phyloP scores from a whole-genome alignment of 306 rosid species.

The Carpinus fangiana region DNA sequence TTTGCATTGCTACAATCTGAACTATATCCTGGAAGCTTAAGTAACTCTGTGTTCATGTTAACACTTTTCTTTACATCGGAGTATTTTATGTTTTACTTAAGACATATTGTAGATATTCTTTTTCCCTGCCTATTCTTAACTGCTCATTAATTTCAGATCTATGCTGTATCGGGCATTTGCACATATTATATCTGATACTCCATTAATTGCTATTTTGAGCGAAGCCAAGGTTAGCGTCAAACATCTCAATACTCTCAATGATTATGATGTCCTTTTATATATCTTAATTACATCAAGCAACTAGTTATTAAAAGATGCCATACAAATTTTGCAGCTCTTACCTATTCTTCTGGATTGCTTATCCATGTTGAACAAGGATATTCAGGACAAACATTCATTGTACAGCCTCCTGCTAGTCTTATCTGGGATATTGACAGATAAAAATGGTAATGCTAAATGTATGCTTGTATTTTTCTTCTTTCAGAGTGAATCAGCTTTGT shows the following conservation, averaged over 20 bases:
- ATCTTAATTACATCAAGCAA: slow-evolving; percentile 24
- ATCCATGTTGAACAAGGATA: slow-evolving; percentile 58
- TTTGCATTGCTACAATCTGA: background rate
- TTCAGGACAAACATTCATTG: slow-evolving; percentile 63
- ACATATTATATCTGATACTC: slow-evolving; percentile 69
- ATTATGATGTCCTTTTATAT: background rate
- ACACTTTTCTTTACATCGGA: background rate
- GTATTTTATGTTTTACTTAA: background rate
- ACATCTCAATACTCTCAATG: slow-evolving; percentile 10
- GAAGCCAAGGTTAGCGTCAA: slow-evolving; percentile 78
- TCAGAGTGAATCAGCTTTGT: background rate
- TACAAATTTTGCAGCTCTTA: slow-evolving; percentile 67
- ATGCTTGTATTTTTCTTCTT: background rate
- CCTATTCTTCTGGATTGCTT: slow-evolving; percentile 74
- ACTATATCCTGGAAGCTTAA: background rate
- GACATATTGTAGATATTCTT: slow-evolving; percentile 6
- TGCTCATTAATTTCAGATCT: slow-evolving; percentile 51
- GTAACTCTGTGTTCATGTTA: background rate
- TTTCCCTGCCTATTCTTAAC: slow-evolving; percentile 19
- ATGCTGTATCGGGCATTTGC: slow-evolving; percentile 68
- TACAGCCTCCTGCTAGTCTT: slow-evolving; percentile 78
- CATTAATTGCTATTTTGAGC: slow-evolving; percentile 58
- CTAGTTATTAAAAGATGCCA: slow-evolving; percentile 20
- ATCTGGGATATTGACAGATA: slow-evolving; percentile 83
- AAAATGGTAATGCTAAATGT: slow-evolving; percentile 54